A percentile compares a stretch with the other conserved stretches of the same genome.
Evolutionary conservation across 176 grass and related monocot species (phyloP).

Genomic region (Saccharum officinarum): DNA sequence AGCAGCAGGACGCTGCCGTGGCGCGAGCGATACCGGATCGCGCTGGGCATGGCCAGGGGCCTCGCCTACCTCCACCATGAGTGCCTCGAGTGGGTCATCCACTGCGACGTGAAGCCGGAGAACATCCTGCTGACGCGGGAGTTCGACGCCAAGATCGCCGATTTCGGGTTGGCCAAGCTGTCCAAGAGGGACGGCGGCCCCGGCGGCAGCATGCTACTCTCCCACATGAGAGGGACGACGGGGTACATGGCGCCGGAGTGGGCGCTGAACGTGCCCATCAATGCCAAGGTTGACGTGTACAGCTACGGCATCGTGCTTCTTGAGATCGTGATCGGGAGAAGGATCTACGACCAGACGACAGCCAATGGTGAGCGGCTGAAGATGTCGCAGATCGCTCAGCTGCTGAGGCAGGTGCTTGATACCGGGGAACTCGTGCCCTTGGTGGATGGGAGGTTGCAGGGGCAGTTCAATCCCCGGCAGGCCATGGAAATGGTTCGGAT

Average conservation of each 20-base stretch:
- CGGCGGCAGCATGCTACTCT: background rate
- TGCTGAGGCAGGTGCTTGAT: constrained; percentile 23
- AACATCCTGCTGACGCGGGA: constrained; percentile 51
- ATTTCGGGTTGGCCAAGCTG: background rate
- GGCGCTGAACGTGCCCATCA: background rate
- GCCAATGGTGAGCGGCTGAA: background rate
- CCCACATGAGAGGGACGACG: background rate
- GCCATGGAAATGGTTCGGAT: constrained; percentile 35
- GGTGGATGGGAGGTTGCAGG: constrained; percentile 33
- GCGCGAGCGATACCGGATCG: constrained; percentile 58
- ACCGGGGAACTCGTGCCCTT: constrained; percentile 11
- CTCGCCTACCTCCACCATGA: constrained; percentile 76
- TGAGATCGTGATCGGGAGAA: background rate
- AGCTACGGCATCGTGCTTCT: background rate
- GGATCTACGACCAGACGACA: background rate
- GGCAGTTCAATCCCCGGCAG: constrained; percentile 28
- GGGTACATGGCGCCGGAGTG: constrained; percentile 24
- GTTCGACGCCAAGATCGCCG: constrained; percentile 60
- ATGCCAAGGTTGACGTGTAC: constrained; percentile 1
- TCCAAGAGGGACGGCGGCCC: constrained; percentile 20
- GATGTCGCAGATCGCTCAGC: constrained; percentile 10
- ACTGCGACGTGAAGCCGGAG: constrained; percentile 59
- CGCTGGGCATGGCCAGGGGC: constrained; percentile 54
- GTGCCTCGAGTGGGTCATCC: constrained; percentile 76
- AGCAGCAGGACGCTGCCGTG: constrained; percentile 19